Evolutionary conservation across 2,329 filamentous ascomycete species (phyloP).

Genomic region (Zymoseptoria ardabiliae): DNA sequence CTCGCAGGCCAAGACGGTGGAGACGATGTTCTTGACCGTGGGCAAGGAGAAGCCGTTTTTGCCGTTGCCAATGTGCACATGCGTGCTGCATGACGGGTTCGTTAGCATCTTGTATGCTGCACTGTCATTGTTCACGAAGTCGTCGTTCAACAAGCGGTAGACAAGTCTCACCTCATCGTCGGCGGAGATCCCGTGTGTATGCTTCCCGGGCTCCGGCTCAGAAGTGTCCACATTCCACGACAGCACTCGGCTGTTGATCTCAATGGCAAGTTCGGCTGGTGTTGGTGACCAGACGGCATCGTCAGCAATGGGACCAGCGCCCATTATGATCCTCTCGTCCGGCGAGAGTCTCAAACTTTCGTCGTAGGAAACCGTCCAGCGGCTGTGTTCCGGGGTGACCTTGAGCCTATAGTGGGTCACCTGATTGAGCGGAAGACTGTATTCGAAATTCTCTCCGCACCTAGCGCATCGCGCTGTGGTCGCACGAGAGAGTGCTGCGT

Average conservation of each 20-base stretch:
- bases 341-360: neutral
- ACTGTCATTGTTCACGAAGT: neutral
- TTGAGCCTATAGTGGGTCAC: neutral
- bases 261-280: neutral
- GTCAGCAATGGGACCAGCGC: neutral
- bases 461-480: neutral
- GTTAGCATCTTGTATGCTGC: neutral
- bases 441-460: neutral
- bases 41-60: neutral
- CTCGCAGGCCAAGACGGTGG: neutral
- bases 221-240: neutral
- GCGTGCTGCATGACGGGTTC: neutral
- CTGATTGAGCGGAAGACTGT: neutral
- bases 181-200: neutral
- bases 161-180: neutral
- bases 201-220: neutral
- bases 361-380: conserved; percentile 1
- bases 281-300: neutral
- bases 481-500: neutral
- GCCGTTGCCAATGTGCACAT: neutral
- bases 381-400: neutral
- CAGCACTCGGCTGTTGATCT: neutral
- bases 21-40: neutral
- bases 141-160: neutral
- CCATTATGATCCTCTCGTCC: neutral